Percentiles rank a stretch among this genome's conserved stretches.
phyloP scores from a whole-genome alignment of 495 filamentous ascomycete genomes.

The Penicillium silybi region DNA sequence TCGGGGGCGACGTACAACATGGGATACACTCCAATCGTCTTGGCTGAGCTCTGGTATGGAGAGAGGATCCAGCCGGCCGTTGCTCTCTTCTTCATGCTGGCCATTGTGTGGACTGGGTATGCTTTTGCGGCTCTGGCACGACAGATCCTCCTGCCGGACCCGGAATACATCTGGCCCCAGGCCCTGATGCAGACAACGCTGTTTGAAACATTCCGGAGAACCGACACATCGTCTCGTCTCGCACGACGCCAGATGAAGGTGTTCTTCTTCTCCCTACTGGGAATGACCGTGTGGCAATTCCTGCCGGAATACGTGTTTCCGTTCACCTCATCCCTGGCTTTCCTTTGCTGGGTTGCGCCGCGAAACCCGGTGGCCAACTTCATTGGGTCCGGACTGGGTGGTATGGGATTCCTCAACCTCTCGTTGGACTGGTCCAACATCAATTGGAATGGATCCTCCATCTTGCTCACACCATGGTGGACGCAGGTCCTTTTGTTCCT shows the following conservation, averaged over 20 bases:
- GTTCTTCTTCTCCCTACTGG: constrained; percentile 49
- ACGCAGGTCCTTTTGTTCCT: constrained; percentile 51
- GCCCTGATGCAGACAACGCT: constrained; percentile 52
- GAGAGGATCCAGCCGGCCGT: constrained; percentile 45
- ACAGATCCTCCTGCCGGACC: constrained; percentile 53
- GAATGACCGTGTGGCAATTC: constrained; percentile 55
- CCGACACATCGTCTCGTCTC: constrained; percentile 43
- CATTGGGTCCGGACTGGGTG: constrained; percentile 52
- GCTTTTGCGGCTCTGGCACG: constrained; percentile 52
- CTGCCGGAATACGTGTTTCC: constrained; percentile 56
- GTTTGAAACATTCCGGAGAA: constrained; percentile 53
- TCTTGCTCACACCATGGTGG: constrained; percentile 53
- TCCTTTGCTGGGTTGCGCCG: constrained; percentile 60
- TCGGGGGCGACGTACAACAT: constrained; percentile 52
- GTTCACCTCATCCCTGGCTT: constrained; percentile 52
- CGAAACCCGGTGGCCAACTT: constrained; percentile 54
- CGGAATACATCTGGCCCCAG: constrained; percentile 48
- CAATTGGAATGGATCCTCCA: constrained; percentile 45
- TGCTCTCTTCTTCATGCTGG: constrained; percentile 55
- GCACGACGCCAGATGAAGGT: constrained; percentile 51
- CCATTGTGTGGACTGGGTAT: constrained; percentile 53
- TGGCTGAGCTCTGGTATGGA: constrained; percentile 53
- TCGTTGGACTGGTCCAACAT: constrained; percentile 56
- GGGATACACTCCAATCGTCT: constrained; percentile 45
- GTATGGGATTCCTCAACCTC: constrained; percentile 57